Conservation (phyloP, 2,329 filamentous ascomycete species). For the Aspergillus ibericus region DNA sequence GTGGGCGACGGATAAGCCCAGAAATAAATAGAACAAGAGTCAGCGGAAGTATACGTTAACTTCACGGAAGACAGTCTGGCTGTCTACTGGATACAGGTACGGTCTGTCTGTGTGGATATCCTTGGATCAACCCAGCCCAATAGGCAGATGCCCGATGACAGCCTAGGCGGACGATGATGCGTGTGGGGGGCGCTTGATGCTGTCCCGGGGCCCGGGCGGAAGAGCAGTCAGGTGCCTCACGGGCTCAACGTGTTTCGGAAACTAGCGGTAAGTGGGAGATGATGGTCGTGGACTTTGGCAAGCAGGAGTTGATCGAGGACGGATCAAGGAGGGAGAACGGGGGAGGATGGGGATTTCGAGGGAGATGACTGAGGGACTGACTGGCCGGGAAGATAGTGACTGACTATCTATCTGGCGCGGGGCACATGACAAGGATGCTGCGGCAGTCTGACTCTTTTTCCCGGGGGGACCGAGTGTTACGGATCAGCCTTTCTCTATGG, state of each 20-base stretch:
- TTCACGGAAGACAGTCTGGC: conserved; percentile 10
- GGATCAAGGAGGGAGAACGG: background rate
- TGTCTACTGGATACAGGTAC: background rate
- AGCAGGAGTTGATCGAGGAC: background rate
- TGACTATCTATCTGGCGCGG: conserved; percentile 11
- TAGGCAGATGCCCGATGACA: conserved; percentile 27
- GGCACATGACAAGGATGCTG: conserved; percentile 19
- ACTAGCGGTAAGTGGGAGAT: background rate
- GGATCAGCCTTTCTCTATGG: background rate
- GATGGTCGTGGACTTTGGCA: background rate
- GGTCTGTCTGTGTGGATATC: conserved; percentile 9
- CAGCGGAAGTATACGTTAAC: conserved; percentile 21
- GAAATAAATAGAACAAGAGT: conserved; percentile 11
- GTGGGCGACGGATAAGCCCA: conserved; percentile 16
- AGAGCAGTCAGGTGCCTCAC: conserved; percentile 19
- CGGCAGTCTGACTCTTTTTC: background rate
- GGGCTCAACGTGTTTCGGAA: conserved; percentile 1
- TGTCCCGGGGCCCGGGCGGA: conserved; percentile 18
- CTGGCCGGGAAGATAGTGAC: background rate
- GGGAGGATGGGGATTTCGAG: background rate
- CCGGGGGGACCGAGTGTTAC: background rate
- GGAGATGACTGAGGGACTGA: background rate
- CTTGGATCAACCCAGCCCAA: conserved; percentile 18
- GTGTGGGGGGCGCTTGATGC: conserved; percentile 14
- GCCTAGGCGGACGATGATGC: conserved; percentile 13